Base-by-base conservation (phyloP, 495 filamentous ascomycete genomes). In the Hypoxylon subgilvum region DNA sequence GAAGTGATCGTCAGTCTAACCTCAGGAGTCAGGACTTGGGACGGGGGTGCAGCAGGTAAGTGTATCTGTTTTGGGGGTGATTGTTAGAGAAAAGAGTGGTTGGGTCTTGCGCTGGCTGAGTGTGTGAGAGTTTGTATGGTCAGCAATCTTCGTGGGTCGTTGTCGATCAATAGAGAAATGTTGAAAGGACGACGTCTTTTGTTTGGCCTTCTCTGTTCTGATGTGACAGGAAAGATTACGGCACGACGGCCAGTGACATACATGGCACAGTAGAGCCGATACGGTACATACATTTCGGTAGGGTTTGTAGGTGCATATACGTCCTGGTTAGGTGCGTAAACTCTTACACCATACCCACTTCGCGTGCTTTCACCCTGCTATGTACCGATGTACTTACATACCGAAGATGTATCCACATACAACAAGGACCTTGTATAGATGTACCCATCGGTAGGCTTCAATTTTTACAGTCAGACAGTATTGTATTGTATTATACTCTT, bases 1-100 rank as follows among this genome's bases (percentile, higher is more conserved):
- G 57, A 69, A 69, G 66, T 69, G 66, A 69, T 69, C 66, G 66
- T 62, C 66, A 66, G 52, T 66, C 55, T 45, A 66, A 63, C 61
- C 30, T 13, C 51, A 61, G 35, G 8, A n/a, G n/a, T n/a, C n/a
- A 50, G 63, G 50, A 69, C 57, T 58, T 36, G 48, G 51, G 54
- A 48, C 28, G 60, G 56, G 61, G 61, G 61, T 64, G 61, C 49
- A 52, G 30, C 38, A 57, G 49, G 25, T 47, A 44, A n/a, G n/a
- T n/a, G n/a, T n/a, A n/a, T n/a, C n/a, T n/a, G 53, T 64, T 59
- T 44, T 54, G 61, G 61, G 61, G 49, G 49, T 58, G 61, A 42
- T 39, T 49, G 43, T n/a, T n/a, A n/a, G n/a, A 48, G 38, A 22
- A 28, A 36, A 50, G 60, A 43, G 60, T 58, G 60, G 53, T 64